Conservation (phyloP, 345 rosid species). For the Citrus cavaleriei region DNA sequence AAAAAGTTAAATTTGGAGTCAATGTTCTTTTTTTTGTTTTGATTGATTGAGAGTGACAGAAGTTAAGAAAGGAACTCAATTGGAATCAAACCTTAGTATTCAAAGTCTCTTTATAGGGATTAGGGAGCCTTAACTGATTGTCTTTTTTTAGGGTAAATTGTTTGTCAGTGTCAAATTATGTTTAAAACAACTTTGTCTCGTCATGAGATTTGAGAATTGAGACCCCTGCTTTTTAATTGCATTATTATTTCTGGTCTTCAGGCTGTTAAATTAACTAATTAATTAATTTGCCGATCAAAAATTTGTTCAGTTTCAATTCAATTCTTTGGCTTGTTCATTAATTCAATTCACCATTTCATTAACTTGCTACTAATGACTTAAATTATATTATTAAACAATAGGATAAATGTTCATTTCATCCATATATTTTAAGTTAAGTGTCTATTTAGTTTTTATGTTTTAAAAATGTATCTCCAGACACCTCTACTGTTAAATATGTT, state of each 20-base stretch:
- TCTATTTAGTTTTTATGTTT: too few relatives aligned
- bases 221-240: too few relatives aligned
- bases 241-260: neutral
- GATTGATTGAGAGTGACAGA: neutral
- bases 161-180: neutral
- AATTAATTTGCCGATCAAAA: neutral
- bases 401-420: too few relatives aligned
- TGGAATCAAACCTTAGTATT: neutral
- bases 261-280: neutral
- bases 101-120: neutral
- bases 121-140: neutral
- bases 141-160: neutral
- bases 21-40: neutral
- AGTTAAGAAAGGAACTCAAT: neutral
- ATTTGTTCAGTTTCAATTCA: neutral
- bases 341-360: neutral
- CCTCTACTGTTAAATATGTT: too few relatives aligned
- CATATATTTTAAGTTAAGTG: rapidly evolving
- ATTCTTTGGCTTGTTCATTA: too few relatives aligned
- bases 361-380: neutral
- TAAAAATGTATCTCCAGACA: too few relatives aligned
- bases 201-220: neutral
- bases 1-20: neutral
- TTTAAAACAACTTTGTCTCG: neutral
- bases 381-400: neutral